Evolutionary conservation across 495 filamentous ascomycete species (phyloP).

Genomic region (Aspergillus sparsus): DNA sequence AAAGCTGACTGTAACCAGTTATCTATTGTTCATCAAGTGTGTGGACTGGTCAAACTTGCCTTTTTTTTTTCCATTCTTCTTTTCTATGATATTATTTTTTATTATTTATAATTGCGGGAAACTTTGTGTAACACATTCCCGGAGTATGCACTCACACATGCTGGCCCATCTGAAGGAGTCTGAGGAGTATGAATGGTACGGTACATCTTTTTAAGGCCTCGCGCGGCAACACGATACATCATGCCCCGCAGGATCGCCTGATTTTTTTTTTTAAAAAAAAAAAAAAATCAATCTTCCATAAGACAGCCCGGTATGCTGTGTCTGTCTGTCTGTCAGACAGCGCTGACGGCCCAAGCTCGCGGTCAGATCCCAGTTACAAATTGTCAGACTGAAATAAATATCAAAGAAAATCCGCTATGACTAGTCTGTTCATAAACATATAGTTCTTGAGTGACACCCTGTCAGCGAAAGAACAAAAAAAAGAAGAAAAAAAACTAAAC

Average conservation of each 20-base stretch:
- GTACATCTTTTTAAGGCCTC: not conserved
- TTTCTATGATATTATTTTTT: too few relatives aligned
- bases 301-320: not conserved
- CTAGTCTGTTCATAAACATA: too few relatives aligned
- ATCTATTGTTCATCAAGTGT: not conserved
- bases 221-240: constrained; percentile 1
- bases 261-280: too few relatives aligned
- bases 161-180: too few relatives aligned
- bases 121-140: constrained; percentile 5
- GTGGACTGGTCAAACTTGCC: not conserved
- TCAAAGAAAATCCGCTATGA: not conserved
- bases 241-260: not conserved
- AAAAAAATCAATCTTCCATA: not conserved
- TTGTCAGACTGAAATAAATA: not conserved
- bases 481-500: too few relatives aligned
- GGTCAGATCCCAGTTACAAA: constrained; percentile 1
- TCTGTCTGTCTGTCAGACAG: not conserved
- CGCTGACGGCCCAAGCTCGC: not conserved
- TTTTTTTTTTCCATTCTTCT: not conserved
- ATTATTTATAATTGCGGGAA: constrained; percentile 8
- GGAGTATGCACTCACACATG: constrained; percentile 1
- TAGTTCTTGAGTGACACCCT: too few relatives aligned
- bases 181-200: not conserved
- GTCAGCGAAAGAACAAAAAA: too few relatives aligned
- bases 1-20: not conserved